Base-by-base conservation (phyloP, 768 basidiomycete genomes). In the Macrolepiota fuliginosa region DNA sequence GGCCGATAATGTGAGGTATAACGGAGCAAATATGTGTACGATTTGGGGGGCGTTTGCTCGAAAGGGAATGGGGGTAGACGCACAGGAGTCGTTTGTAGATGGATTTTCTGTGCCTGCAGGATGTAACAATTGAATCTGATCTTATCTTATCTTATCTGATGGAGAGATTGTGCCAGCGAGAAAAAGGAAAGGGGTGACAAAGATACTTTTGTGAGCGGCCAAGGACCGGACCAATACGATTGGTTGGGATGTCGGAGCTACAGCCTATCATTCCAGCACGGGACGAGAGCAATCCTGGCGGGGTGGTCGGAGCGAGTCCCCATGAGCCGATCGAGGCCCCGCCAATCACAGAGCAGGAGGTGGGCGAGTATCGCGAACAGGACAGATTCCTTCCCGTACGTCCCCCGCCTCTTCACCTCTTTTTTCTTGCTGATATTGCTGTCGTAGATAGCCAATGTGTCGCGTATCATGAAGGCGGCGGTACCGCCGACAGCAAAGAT, bases 351-450 rank as follows among this genome's bases (percentile, higher is more conserved):
- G 95, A 97, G 66, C 87, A 92, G 66, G 94, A 96, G 72, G 88
- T 96, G 46, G 94, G 93, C 46, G 94, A 96, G 71, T 97, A 95
- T 74, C 83, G 92, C 67, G 95, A 97, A 73, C 95, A 96, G 72
- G 95, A 97, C 76, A 86, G 94, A 19, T 96, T 91, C 75, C 82
- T 96, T n/a, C 94, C 95, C 17, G 95, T 96, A 70, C 66, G 86
- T 77, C 19, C 35, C 57, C 51, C 54, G 37, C 37, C 37, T 57
- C 61, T 3, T 54, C 58, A 40, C 29, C 17, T 24, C 54, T 24
- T 36, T 29, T 39, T 54, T 54, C 51, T 24, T 4, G 35, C 36
- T 35, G n/a, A 9, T 40, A 27, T 11, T 5, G 24, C 17, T 67
- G 32, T 24, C 12, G 12, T 47, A 96, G 95, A 98, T 98, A 67